Base-by-base conservation (phyloP, 345 rosid species). In the Theobroma cacao region DNA sequence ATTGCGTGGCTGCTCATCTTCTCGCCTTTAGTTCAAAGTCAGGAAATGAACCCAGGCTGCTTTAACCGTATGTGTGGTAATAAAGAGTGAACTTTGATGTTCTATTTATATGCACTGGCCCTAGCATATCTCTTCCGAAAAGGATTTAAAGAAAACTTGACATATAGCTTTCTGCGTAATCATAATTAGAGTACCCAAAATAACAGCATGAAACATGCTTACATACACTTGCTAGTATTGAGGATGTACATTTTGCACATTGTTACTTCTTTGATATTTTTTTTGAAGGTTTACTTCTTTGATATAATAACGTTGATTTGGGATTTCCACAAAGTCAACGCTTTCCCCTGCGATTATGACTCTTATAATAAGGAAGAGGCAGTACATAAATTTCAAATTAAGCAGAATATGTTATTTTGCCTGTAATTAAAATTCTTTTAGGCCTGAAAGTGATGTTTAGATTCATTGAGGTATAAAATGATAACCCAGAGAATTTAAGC, bases 1-100 rank as follows among this genome's bases (percentile, higher is more conserved):
- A 73, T 43, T 62, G 22, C 2, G 38, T 13, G 50, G 61, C 3
- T 70, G 30, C 79, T 31, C 85, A 83, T 85, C 48, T 47, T 79
- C n/a, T 61, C 53, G 22, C 30, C 59, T 45, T 43, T 30, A 31
- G 33, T 47, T 14, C 24, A 50, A 17, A 30, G 33, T 68, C 22
- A 34, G 68, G 41, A 34, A 20, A 36, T 12, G 30, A 28, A 28
- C 3, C 36, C 36, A 60, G 26, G 13, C 53, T 50, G 28, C n/a
- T 70, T 31, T 7, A 47, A 26, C 18, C 33, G 34, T 28, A 28
- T 13, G 20, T 18, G 26, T 45, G 11, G 22, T 12, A 43, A 12
- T 1, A 24, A 28, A 13, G 73, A 14, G 14, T 68, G 55, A 24
- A 26, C 2, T 40, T 24, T 59, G 33, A 2, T 3, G 17, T 8